Evolutionary conservation across 805 yeast species (phyloP).

Genomic region (Debaryomyces prosopidis): DNA sequence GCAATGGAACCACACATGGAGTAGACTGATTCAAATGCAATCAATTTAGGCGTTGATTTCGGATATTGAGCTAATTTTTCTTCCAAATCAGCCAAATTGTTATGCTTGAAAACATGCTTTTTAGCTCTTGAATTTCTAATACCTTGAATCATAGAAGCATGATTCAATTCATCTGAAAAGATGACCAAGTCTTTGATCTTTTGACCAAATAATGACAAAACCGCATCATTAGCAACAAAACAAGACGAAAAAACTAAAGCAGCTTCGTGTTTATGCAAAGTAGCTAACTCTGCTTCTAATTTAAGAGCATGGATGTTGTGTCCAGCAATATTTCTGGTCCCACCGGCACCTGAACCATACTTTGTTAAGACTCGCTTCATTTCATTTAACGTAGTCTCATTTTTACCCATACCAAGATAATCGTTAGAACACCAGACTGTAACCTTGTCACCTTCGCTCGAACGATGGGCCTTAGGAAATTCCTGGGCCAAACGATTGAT

Average conservation of each 20-base stretch:
- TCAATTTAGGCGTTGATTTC: conserved; percentile 83
- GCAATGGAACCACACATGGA: conserved; percentile 99
- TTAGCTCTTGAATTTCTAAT: conserved; percentile 85
- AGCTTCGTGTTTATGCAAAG: conserved; percentile 90
- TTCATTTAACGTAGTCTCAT: conserved; percentile 65
- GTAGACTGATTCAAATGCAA: conserved; percentile 96
- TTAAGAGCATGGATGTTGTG: conserved; percentile 88
- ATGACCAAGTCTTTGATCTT: conserved; percentile 86
- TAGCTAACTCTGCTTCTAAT: conserved; percentile 84
- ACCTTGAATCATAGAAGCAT: conserved; percentile 98
- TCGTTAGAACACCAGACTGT: conserved; percentile 99
- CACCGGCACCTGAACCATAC: conserved; percentile 99
- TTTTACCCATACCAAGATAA: conserved; percentile 91
- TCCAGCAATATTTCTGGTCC: conserved; percentile 98
- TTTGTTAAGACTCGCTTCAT: conserved; percentile 80
- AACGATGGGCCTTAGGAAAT: conserved; percentile 90
- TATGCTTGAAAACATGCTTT: conserved; percentile 91
- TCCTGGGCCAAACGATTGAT: conserved; percentile 93
- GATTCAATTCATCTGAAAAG: conserved; percentile 90
- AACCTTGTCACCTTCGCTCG: conserved; percentile 73
- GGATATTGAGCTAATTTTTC: conserved; percentile 77
- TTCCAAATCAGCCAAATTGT: conserved; percentile 84
- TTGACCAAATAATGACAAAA: conserved; percentile 86
- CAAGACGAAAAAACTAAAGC: conserved; percentile 95
- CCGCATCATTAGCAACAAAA: conserved; percentile 96